phyloP scores from a whole-genome alignment of 345 rosid species.

The Angophora floribunda region DNA sequence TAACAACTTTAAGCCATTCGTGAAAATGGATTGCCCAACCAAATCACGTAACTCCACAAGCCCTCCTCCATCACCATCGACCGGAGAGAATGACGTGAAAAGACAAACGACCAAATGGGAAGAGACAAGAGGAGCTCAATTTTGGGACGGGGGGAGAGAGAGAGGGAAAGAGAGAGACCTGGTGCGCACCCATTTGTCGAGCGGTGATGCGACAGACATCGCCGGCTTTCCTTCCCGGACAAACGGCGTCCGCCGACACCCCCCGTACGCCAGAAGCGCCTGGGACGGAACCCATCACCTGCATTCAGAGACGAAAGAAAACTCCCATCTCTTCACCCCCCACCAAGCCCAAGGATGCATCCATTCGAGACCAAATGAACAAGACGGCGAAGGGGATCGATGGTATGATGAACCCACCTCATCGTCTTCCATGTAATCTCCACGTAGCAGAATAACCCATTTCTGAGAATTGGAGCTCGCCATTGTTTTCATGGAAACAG shows the following conservation, averaged over 20 bases:
- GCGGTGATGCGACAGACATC: constrained; percentile 67
- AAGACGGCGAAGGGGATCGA: not conserved
- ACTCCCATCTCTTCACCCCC: not conserved
- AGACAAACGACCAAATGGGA: not conserved
- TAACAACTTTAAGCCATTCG: not conserved
- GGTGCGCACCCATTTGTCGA: constrained; percentile 43
- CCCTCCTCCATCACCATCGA: not conserved
- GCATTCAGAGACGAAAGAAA: not conserved
- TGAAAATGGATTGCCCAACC: not conserved
- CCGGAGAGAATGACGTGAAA: not conserved
- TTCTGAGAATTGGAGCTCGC: not conserved
- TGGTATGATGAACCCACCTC: constrained; percentile 25
- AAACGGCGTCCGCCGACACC: constrained; percentile 18
- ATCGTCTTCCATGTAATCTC: constrained; percentile 69
- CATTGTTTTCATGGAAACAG: not conserved
- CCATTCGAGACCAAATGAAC: not conserved
- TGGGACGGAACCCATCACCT: constrained; percentile 56
- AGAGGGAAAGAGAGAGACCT: constrained; percentile 29
- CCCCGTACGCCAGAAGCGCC: no score
- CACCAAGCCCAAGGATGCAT: not conserved
- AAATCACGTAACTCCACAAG: not conserved
- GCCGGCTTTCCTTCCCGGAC: constrained; percentile 80
- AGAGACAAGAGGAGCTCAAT: not conserved
- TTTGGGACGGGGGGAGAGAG: not conserved
- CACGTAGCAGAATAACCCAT: constrained; percentile 50